These are phyloP conservation scores for Pichia kudriavzevii DNA, from an alignment of 1,139 yeast genomes.

Conservation along the genomic window DNA sequence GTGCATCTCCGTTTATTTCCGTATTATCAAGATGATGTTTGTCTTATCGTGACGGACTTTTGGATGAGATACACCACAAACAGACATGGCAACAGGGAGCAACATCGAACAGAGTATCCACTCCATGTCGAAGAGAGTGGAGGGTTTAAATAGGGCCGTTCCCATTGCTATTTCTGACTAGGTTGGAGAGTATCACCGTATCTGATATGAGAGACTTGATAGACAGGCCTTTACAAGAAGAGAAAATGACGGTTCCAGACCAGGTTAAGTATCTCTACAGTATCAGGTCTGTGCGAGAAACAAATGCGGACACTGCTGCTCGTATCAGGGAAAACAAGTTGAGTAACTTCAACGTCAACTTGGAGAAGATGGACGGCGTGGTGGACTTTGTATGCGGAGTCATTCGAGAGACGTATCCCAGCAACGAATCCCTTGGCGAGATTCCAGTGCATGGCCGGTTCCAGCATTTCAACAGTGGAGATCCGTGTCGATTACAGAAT, in stretches of 20 bases:
- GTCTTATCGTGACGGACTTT: no score
- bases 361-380: constrained; percentile 32
- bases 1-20: not conserved
- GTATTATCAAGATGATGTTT: not conserved
- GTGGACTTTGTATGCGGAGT: constrained; percentile 37
- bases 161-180: no score
- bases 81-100: no score
- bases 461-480: constrained; percentile 52
- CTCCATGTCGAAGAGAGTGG: no score
- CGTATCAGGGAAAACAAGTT: constrained; percentile 31
- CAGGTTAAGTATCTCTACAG: constrained; percentile 32
- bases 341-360: constrained; percentile 39
- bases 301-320: constrained; percentile 35
- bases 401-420: constrained; percentile 27
- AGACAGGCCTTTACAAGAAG: no score
- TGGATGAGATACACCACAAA: no score
- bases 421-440: constrained; percentile 20
- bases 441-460: constrained; percentile 61
- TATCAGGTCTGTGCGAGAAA: constrained; percentile 46
- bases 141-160: no score
- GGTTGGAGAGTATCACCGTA: no score
- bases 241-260: constrained; percentile 12
- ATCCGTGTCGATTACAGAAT: constrained; percentile 33
- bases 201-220: no score
- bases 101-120: no score